Evolutionary conservation across 148 eudicot genomes (phyloP), one percentile per base, ranked within the genome.

Genomic region (Cornus florida): DNA sequence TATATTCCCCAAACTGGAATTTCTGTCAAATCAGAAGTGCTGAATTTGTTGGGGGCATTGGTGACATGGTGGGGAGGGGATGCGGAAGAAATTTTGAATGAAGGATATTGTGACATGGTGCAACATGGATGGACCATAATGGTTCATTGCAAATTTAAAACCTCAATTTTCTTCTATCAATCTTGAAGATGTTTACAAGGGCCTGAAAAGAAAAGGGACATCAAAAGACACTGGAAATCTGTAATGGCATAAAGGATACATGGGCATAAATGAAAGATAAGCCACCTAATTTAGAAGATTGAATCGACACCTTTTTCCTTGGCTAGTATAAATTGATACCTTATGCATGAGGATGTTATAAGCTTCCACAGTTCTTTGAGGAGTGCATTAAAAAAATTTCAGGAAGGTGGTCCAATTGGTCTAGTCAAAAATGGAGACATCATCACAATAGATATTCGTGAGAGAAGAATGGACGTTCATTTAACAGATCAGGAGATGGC

Each of bases 341-440:
- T 48, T 48, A 48, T 4, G 53, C 7, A 7, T 7, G 53, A 48
- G 53, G 53, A 53, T 12, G 50, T 6, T 38, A 60, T 39, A 6
- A 67, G 41, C 32, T 67, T 48, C 16, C 5, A 41, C n/a, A 50
- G 66, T 73, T 56, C n/a, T 50, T 41, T 46, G 35, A 72, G 2
- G 5, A 65, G 23, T 75, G 33, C 10, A 24, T 4, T 46, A 35
- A 48, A 28, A 28, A 28, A 28, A 28, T 78, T 83, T 20, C 87
- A 95, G 99, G 99, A 95, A 74, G 99, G 99, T 71, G 99, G 99
- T 75, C 97, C 99, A 22, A 89, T 95, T 70, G 99, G 91, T 78
- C 92, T 95, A 2, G 74, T 95, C 60, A 84, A 89, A 86, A 89
- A 93, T 75, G 97, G 99, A 33, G 99, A 95, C 69, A 68, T 89